Evolutionary conservation across 2,329 filamentous ascomycete species (phyloP), one percentile per base, ranked within the genome.

Genomic region (Aquanectria penicillioides): DNA sequence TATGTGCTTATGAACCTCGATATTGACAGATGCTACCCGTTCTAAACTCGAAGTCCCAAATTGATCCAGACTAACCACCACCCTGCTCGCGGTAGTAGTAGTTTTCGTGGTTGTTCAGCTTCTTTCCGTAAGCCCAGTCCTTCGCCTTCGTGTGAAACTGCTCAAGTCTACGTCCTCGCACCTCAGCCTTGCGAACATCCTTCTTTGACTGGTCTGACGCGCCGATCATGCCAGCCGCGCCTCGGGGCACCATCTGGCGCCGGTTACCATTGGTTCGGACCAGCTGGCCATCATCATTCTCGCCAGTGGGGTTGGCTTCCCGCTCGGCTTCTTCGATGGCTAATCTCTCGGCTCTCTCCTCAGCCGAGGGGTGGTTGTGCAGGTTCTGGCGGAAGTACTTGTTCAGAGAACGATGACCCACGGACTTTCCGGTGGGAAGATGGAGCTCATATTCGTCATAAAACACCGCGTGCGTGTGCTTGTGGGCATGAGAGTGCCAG

Each of bases 331-430:
- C 74, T 61, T 89, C 84, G 57, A 92, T 85, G 5, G 87, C 83
- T 58, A 89, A 81, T 67, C 87, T 88, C 66, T 89, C 84, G 56
- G 86, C 83, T 51, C 91, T 89, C 77, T 97, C 93, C 57, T 91
- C 90, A 0, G 88, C 80, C 3, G 91, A 89, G 2, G 93, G 93
- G 74, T 97, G 90, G 75, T 87, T 91, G 76, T 90, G 88, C 37
- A 99, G 82, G 77, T 98, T 98, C 79, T 99, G 95, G 59, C 92
- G 89, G 80, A 89, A 99, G 78, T 98, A 98, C 67, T 86, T 89
- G 72, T 91, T 90, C 51, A 97, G 79, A 7, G 92, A 95, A 43
- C 95, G 88, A 75, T 99, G 95, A 33, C 95, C 95, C 31, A 96
- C 93, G 7, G 91, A 91, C 61, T 91, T 90, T 50, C 95, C 95